A percentile compares a stretch with the other conserved stretches of the same genome.
Conservation (phyloP, 805 yeast genomes). For the Metschnikowia anglica region DNA sequence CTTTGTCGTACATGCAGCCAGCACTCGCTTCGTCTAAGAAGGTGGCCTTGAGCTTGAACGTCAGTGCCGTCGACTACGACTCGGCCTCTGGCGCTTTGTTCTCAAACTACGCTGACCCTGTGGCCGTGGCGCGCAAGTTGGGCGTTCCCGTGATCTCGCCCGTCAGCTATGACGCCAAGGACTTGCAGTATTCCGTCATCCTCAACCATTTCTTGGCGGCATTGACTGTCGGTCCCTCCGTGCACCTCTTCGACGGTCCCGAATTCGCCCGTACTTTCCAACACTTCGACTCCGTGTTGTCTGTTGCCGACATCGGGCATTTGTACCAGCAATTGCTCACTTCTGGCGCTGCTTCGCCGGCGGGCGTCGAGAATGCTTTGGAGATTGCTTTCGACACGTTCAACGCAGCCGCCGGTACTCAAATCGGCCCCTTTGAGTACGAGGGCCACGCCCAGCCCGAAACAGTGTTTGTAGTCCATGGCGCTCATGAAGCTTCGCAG, state of each 20-base stretch:
- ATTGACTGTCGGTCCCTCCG: conserved; percentile 50
- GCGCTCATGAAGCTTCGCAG: conserved; percentile 63
- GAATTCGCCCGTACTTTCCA: conserved; percentile 54
- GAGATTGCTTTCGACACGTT: conserved; percentile 48
- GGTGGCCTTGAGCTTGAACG: conserved; percentile 66
- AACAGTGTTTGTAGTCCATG: conserved; percentile 79
- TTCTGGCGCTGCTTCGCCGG: conserved; percentile 18
- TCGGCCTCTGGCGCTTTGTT: conserved; percentile 49
- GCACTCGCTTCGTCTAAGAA: conserved; percentile 39
- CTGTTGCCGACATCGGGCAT: conserved; percentile 42
- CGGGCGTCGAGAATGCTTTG: conserved; percentile 39
- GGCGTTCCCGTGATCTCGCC: conserved; percentile 72
- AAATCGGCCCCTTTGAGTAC: conserved; percentile 65
- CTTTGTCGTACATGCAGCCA: conserved; percentile 67
- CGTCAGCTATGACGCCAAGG: conserved; percentile 46
- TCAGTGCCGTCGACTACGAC: conserved; percentile 76
- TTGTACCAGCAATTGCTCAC: conserved; percentile 39
- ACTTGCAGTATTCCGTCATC: conserved; percentile 66
- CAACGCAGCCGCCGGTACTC: conserved; percentile 54
- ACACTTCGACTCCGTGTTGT: conserved; percentile 44
- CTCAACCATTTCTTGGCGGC: conserved; percentile 61
- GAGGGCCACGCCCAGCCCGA: conserved; percentile 61
- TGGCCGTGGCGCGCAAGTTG: conserved; percentile 60
- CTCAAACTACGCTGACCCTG: conserved; percentile 62
- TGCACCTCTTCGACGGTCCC: conserved; percentile 81